Percentiles rank a stretch among this genome's conserved stretches.
phyloP scores from a whole-genome alignment of 805 yeast genomes.

The Komagataella ulmi region DNA sequence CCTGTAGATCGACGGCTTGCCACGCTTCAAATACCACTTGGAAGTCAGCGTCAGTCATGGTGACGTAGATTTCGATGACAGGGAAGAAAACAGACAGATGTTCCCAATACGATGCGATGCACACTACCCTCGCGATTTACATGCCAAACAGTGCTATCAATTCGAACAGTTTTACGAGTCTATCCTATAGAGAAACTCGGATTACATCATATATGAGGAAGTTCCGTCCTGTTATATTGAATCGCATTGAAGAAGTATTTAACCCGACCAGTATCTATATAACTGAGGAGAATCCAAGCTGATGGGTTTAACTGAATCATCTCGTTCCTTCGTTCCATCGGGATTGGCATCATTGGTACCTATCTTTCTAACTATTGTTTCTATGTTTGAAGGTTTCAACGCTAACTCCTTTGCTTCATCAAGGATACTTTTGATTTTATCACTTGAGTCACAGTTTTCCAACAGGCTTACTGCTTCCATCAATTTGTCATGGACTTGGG shows the following conservation, averaged over 20 bases:
- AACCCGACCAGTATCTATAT: constrained; percentile 58
- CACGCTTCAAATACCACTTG: constrained; percentile 58
- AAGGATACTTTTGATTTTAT: constrained; percentile 10
- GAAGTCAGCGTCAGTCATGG: constrained; percentile 11
- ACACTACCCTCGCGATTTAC: neutral
- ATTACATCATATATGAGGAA: neutral
- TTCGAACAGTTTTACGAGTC: neutral
- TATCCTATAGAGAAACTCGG: neutral
- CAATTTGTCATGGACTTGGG: constrained; percentile 33
- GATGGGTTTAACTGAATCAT: constrained; percentile 33
- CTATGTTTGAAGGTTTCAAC: constrained; percentile 13
- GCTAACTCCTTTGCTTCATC: constrained; percentile 15
- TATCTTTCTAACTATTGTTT: neutral
- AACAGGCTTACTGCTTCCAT: constrained; percentile 18
- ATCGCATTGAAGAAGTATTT: constrained; percentile 1
- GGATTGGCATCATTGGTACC: constrained; percentile 8
- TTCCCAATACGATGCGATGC: neutral
- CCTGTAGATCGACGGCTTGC: constrained; percentile 61
- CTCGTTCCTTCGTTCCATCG: constrained; percentile 16
- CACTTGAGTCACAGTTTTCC: constrained; percentile 4
- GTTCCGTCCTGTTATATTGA: neutral
- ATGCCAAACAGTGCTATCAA: neutral
- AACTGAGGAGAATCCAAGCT: constrained; percentile 49
- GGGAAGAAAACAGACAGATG: neutral
- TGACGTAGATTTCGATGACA: neutral